Base-by-base conservation (phyloP, 169 alveolate genomes). In the Cryptosporidium baileyi region DNA sequence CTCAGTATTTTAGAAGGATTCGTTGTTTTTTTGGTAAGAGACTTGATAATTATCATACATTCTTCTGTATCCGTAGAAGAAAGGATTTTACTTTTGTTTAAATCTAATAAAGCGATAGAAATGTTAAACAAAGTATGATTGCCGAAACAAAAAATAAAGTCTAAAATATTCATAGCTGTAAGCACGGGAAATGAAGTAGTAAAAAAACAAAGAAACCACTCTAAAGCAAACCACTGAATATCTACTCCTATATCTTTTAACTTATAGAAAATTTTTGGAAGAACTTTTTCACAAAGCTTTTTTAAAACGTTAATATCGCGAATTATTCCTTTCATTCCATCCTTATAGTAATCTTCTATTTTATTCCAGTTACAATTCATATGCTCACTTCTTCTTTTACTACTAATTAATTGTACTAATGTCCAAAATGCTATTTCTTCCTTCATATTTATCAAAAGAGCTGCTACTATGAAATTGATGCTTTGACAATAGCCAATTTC, bases 401-500 rank as follows among this genome's bases (percentile, higher is more conserved):
- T 19, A 40, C 85, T 57, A 19, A 54, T 43, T 5, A 74, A 32
- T 34, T 74, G 65, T 38, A 74, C 85, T 7, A 74, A 32, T 26
- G 85, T 26, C 85, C 85, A 91, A 79, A 93, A 92, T 4, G 96
- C 90, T 32, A 91, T 90, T 62, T 93, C 93, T 82, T 91, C 94
- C 67, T 90, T 91, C 94, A 93, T 92, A 80, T 91, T 91, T 8
- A 89, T 82, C 24, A 93, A 65, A 22, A 92, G 81, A 15, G 90
- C 63, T 11, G 94, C 96, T 5, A 88, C 92, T 38, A 93, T 82
- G 47, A 89, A 93, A 11, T 92, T 91, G 93, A 93, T 90, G 54
- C 94, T 92, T 80, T 93, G 93, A 26, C 93, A 92, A 74, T 93
- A 93, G 2, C 96, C 95, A 24, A 90, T 67, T 47, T 91, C 92